Evolutionary conservation across 2,329 filamentous ascomycete genomes (phyloP), one percentile per base, ranked within the genome.

Genomic region (Talaromyces sp.): DNA sequence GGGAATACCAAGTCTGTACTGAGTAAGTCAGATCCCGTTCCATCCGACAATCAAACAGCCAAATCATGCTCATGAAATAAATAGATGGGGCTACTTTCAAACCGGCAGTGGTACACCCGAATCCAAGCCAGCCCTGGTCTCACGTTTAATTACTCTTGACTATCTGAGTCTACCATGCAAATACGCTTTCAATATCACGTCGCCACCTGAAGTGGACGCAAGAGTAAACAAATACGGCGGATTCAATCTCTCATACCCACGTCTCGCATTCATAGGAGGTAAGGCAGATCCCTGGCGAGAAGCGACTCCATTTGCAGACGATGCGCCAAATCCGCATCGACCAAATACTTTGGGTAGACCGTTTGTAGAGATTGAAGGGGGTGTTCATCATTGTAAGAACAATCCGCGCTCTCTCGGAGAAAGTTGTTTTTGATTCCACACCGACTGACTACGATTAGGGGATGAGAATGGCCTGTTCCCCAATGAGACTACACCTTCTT

Each of bases 271-370:
- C 50, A 77, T 96, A 39, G 89, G 91, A 61, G 90, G 90, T 28
- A 82, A 89, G 62, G 83, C 84, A 57, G 91, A 95, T 67, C 89
- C 90, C 0, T 96, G 91, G 91, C 82, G 87, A 17, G 83, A 84
- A 0, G 88, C 88, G 0, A 88, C 86, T 0, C 84, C 88, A 0
- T 85, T 93, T 52, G 86, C 85, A 0, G 81, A 84, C n/a, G 81
- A 78, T 1, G 80, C 84, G 0, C 77, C 79, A 0, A 73, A 77
- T 31, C 78, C 45, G 2, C 35, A 50, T n/a, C 25, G 88, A 19
- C 72, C 76, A 13, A 88, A 81, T 45, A 89, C 88, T 0, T 73
- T 77, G 0, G 80, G 78, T 50, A 81, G 91, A 75, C 89, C 89
- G 0, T 89, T 87, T 62, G 79, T 89, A n/a, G 68, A 93, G 46